These are phyloP conservation scores for Luvunga scandens DNA, from an alignment of 345 rosid species.

Conservation along the genomic window DNA sequence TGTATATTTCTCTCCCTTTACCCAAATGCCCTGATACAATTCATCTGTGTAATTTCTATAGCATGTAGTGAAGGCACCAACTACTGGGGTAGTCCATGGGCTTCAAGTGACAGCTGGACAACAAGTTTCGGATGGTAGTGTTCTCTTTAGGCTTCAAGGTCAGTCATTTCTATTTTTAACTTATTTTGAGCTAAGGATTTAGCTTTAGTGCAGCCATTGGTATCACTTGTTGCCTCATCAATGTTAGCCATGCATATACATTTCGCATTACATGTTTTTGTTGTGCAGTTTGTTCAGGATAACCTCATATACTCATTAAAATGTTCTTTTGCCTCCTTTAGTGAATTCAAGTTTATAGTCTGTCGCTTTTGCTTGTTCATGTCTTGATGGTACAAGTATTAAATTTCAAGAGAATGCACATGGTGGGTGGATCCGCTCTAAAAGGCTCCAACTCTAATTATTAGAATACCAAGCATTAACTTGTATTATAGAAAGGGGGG, in stretches of 20 bases:
- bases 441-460: too few relatives aligned
- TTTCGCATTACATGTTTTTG: neutral
- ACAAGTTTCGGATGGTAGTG: conserved; percentile 70
- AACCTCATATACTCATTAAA: neutral
- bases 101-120: conserved; percentile 70
- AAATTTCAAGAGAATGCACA: neutral
- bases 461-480: neutral
- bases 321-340: neutral
- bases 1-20: neutral
- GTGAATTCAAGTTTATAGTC: neutral
- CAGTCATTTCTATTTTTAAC: conserved; percentile 16
- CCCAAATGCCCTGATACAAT: neutral
- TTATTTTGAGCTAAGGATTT: neutral
- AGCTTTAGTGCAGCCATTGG: neutral
- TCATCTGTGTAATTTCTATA: conserved; percentile 17
- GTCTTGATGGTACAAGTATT: neutral
- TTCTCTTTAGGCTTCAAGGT: conserved; percentile 76
- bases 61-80: conserved; percentile 89
- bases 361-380: neutral
- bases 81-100: conserved; percentile 61
- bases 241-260: neutral
- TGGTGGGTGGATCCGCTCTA: neutral
- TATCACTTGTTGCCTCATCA: neutral
- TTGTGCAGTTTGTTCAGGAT: neutral
- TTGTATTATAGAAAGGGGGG: neutral